A percentile compares a stretch with the other conserved stretches of the same genome.
phyloP scores from a whole-genome alignment of 1,284 basidiomycete genomes.

The Ganoderma lingzhi region DNA sequence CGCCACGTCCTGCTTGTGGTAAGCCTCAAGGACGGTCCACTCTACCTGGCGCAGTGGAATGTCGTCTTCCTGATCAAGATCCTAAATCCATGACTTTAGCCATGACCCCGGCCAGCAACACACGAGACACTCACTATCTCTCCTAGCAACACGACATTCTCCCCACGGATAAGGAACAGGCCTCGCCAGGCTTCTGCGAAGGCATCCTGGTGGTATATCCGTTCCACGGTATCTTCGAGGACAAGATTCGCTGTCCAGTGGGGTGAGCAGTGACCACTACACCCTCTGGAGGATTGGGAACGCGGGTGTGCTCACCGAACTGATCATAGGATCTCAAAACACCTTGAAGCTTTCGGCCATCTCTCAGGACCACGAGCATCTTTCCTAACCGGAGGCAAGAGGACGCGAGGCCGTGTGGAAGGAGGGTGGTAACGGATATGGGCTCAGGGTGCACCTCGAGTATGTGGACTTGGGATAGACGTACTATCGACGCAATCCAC shows the following conservation, averaged over 20 bases:
- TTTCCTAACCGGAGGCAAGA: conserved; percentile 74
- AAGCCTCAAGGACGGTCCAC: conserved; percentile 71
- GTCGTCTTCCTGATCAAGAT: conserved; percentile 93
- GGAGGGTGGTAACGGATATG: conserved; percentile 41
- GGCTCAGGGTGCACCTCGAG: conserved; percentile 63
- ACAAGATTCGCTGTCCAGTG: conserved; percentile 88
- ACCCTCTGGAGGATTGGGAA: background rate
- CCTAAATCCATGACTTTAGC: conserved; percentile 56
- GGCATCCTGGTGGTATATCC: conserved; percentile 82
- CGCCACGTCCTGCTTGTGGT: conserved; percentile 77
- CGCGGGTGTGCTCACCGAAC: conserved; percentile 76
- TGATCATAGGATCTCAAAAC: conserved; percentile 98
- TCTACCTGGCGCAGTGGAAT: conserved; percentile 82
- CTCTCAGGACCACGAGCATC: conserved; percentile 96
- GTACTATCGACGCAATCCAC: conserved; percentile 99
- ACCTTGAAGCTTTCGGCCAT: conserved; percentile 96
- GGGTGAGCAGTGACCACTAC: background rate
- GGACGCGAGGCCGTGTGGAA: conserved; percentile 13
- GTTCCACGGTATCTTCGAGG: conserved; percentile 89
- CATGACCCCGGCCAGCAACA: background rate
- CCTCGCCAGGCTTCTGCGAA: conserved; percentile 90
- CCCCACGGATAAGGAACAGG: conserved; percentile 94
- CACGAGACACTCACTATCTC: conserved; percentile 82
- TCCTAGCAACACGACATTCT: conserved; percentile 97
- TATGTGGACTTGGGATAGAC: conserved; percentile 67